Percentiles rank a stretch among this genome's conserved stretches.
Evolutionary conservation across 1,139 yeast species (phyloP).

Genomic region (Suhomyces atakaporum): DNA sequence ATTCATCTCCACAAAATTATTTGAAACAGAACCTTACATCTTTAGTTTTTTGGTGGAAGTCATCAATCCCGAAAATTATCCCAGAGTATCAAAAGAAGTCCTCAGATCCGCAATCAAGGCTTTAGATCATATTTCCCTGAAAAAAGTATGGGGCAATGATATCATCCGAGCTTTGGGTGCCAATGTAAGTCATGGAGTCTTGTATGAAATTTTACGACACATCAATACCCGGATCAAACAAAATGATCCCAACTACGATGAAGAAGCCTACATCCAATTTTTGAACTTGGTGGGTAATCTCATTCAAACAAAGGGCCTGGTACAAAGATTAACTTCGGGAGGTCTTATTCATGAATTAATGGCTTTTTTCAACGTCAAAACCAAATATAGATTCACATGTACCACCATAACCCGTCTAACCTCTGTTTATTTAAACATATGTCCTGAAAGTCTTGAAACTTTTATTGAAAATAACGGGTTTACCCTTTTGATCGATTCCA

Average conservation of each 20-base stretch:
- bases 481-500: conserved; percentile 55
- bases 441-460: conserved; percentile 51
- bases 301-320: conserved; percentile 54
- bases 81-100: conserved; percentile 50
- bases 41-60: conserved; percentile 72
- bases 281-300: conserved; percentile 62
- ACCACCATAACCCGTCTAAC: conserved; percentile 68
- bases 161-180: conserved; percentile 84
- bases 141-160: conserved; percentile 74
- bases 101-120: conserved; percentile 65
- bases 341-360: conserved; percentile 71
- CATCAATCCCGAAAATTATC: conserved; percentile 57
- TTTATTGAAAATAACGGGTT: conserved; percentile 74
- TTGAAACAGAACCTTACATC: conserved; percentile 75
- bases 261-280: conserved; percentile 53
- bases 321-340: conserved; percentile 53
- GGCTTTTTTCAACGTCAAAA: conserved; percentile 57
- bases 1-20: conserved; percentile 61
- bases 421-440: conserved; percentile 52
- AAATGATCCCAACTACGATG: conserved; percentile 37
- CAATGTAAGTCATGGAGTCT: conserved; percentile 80
- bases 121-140: conserved; percentile 69
- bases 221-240: conserved; percentile 52
- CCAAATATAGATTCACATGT: conserved; percentile 56
- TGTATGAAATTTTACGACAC: conserved; percentile 70